Evolutionary conservation across 2,329 filamentous ascomycete species (phyloP).

Genomic region (Cytospora piceicola): DNA sequence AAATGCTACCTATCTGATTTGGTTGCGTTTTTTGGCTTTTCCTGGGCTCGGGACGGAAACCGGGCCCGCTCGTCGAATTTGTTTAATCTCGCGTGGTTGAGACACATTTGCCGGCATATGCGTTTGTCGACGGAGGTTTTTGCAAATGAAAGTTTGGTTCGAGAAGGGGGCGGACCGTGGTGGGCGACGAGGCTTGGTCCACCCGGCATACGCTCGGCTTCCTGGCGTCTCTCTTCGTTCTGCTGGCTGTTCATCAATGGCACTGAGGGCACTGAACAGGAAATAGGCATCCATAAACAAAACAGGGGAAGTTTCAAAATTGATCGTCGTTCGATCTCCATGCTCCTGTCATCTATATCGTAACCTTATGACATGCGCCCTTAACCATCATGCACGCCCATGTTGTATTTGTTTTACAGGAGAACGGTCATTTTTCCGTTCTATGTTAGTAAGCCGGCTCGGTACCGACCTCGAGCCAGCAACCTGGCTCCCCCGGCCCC

Average conservation of each 20-base stretch:
- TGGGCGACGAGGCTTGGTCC: background rate
- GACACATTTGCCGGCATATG: background rate
- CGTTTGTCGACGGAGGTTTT: background rate
- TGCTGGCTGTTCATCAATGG: background rate
- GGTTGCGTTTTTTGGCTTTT: background rate
- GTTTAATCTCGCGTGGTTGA: background rate
- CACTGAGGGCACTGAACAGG: background rate
- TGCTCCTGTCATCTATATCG: constrained; percentile 15
- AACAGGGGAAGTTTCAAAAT: constrained; percentile 12
- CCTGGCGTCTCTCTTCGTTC: background rate
- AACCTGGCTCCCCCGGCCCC: background rate
- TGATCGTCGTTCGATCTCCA: constrained; percentile 19
- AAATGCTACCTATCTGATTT: background rate
- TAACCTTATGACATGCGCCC: constrained; percentile 9
- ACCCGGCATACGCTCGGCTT: background rate
- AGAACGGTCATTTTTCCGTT: background rate
- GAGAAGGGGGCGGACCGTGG: background rate
- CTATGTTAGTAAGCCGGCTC: background rate
- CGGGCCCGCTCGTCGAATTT: background rate
- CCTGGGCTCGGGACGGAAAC: constrained; percentile 1
- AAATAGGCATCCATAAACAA: background rate
- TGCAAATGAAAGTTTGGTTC: background rate
- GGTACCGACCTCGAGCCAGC: constrained; percentile 7
- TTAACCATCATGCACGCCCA: background rate
- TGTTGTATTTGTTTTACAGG: background rate